Evolutionary conservation across 2,329 filamentous ascomycete genomes (phyloP).

Genomic region (Epichloe festucae): DNA sequence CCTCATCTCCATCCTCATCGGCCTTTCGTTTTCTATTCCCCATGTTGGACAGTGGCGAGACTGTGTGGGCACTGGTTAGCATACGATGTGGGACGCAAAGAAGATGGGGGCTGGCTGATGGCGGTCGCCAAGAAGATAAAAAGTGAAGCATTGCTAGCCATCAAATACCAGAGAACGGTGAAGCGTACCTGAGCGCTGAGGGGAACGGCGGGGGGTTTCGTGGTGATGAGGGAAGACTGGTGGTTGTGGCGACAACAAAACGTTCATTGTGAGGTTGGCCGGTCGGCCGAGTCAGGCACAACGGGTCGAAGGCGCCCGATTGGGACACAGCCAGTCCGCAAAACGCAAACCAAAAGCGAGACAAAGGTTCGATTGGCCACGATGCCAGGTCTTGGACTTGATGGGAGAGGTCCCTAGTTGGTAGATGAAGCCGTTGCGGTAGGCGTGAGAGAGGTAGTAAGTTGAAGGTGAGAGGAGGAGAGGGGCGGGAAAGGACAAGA

Average conservation of each 20-base stretch:
- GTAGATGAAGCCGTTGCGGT: background rate
- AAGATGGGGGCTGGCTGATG: background rate
- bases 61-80: constrained; percentile 10
- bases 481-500: background rate
- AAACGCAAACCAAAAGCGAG: background rate
- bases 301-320: background rate
- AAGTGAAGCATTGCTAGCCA: background rate
- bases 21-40: constrained; percentile 71
- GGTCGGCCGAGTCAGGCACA: background rate
- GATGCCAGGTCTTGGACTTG: background rate
- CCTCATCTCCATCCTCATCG: constrained; percentile 70
- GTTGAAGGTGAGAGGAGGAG: background rate
- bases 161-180: background rate
- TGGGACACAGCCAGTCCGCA: background rate
- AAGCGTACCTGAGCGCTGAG: constrained; percentile 41
- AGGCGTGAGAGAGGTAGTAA: too few relatives aligned
- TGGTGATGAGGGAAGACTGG: constrained; percentile 46
- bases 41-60: constrained; percentile 40
- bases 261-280: constrained; percentile 38
- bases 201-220: constrained; percentile 41
- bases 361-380: background rate
- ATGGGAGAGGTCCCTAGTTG: background rate
- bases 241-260: constrained; percentile 47
- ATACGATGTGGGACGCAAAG: background rate
- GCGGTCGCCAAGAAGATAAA: background rate